Evolutionary conservation across 2,329 filamentous ascomycete species (phyloP), one percentile per base, ranked within the genome.

Genomic region (Penicillium janthinellum): DNA sequence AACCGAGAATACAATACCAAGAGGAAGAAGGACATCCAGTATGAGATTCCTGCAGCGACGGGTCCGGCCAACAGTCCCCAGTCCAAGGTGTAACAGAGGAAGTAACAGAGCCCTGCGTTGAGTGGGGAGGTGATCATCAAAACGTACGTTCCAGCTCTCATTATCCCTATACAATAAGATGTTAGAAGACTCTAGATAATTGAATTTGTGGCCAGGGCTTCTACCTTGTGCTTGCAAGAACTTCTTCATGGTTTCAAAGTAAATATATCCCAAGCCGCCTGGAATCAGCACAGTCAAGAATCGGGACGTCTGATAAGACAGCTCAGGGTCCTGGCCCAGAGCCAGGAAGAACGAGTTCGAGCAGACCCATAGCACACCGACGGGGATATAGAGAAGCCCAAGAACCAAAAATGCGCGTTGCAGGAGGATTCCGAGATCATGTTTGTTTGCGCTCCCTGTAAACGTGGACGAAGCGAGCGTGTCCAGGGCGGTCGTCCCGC

Each of bases 401-500:
- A 96, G 79, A 3, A 95, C 86, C 42, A 95, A 75, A 52, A 96
- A 84, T 0, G 88, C 87, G 38, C 91, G 82, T 72, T 96, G 92
- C 10, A 96, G 78, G 1, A 96, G 82, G 34, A 95, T 82, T 0
- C 92, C 92, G 1, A 96, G 80, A 71, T 92, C 89, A 55, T 90
- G 86, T 61, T 89, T 91, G 73, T 94, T 88, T 64, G 87, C 85
- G 63, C 90, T 91, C 0, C 90, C 90, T 0, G 92, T 96, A 73
- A 92, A 96, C 47, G 88, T 89, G 49, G 88, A 91, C 0, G 90
- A 93, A 1, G 90, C 91, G 25, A 96, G 80, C 0, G 92, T 96
- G 73, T 96, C 92, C 45, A 96, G 83, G 0, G 92, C 92, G 1
- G 91, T 96, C 0, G 91, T 93, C 7, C 92, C 92, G 31, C 92